Evolutionary conservation across 345 rosid species (phyloP), one percentile per base, ranked within the genome.

Genomic region (Gossypium arboreum): DNA sequence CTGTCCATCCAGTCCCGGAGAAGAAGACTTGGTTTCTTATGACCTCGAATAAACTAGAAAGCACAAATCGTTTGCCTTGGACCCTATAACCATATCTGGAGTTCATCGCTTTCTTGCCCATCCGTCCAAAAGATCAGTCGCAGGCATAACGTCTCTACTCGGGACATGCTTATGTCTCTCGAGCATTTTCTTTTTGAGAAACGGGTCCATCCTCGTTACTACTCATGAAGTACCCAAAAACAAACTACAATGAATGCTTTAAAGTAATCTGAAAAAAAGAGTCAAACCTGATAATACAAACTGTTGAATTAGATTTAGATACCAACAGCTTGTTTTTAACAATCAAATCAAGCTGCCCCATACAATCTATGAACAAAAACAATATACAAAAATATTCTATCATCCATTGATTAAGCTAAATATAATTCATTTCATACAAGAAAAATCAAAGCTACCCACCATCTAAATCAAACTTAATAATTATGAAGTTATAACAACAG

Each of bases 81-180:
- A 47, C 64, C 74, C 71, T 88, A 15, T 87, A 61, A 66, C 76
- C 51, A 55, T 77, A 57, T 61, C 73, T 85, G 20, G 83, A 59
- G 59, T 13, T 63, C 43, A 54, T 2, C 12, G 82, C 57, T 74
- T 78, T 82, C 76, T 18, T 86, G 22, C 75, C 99, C 99, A 75
- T 91, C 95, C 11, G 76, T 87, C 98, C 99, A 95, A 44, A 88
- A 88, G 88, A 70, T 88, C 92, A 84, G 82, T 5, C 58, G 80
- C 83, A 25, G 90, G 87, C 10, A 50, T 56, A 39, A 73, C 77
- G 79, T 87, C 95, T 80, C 79, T 76, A 59, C 60, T 76, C 25
- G 69, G 25, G 29, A 55, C 47, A 25, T 57, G 52, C 73, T 82
- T 59, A 84, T 72, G 72, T 73, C 17, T 3, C 41, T 34, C 41